Percentiles rank a stretch among this genome's conserved stretches.
phyloP scores from a whole-genome alignment of 139 green algal species.

The Klebsormidium nitens region DNA sequence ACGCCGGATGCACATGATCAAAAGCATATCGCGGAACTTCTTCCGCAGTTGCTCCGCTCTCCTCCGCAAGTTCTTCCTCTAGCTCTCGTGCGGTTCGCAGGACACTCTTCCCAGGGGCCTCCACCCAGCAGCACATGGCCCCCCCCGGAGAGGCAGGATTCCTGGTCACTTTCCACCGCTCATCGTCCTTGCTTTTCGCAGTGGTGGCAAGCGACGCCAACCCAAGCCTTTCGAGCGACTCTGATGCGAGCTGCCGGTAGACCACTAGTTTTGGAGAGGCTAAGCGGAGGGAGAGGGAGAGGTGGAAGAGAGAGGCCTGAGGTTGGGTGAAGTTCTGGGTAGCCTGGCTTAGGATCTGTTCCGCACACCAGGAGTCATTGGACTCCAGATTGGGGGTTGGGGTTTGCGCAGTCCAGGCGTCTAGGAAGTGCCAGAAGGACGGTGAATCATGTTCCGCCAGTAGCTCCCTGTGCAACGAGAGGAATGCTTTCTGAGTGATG shows the following conservation, averaged over 20 bases:
- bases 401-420: not conserved
- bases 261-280: slow-evolving; percentile 21
- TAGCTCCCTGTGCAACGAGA: too few relatives aligned
- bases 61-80: not conserved
- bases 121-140: slow-evolving; percentile 34
- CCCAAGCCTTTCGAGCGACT: slow-evolving; percentile 13
- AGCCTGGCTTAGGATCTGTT: too few relatives aligned
- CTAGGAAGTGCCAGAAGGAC: slow-evolving; percentile 34
- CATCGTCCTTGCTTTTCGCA: not conserved
- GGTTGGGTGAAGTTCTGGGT: too few relatives aligned
- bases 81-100: slow-evolving; percentile 1
- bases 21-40: too few relatives aligned
- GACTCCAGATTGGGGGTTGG: not conserved
- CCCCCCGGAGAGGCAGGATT: slow-evolving; percentile 13
- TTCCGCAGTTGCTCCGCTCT: too few relatives aligned
- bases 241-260: slow-evolving; percentile 30
- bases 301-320: slow-evolving; percentile 14
- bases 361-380: not conserved
- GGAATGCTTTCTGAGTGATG: too few relatives aligned
- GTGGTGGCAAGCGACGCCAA: not conserved
- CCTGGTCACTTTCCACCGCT: slow-evolving; percentile 21
- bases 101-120: slow-evolving; percentile 18
- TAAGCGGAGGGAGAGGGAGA: slow-evolving; percentile 29
- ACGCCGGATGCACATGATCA: slow-evolving; percentile 11
- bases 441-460: too few relatives aligned